Base-by-base conservation (phyloP, 768 basidiomycete genomes). In the Mycena haematopus region DNA sequence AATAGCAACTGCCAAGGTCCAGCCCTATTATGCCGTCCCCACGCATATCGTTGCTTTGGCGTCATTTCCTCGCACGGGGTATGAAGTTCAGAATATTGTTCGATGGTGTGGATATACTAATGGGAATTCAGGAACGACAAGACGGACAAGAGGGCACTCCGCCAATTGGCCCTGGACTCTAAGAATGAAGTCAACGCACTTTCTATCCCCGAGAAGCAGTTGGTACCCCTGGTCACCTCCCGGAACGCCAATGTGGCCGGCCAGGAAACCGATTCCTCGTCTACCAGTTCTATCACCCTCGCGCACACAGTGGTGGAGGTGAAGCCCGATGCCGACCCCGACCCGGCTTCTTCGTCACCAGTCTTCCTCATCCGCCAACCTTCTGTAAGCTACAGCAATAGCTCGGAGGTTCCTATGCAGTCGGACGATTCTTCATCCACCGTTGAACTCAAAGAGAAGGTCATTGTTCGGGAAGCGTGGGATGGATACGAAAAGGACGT, bases 1-100 rank as follows among this genome's bases (percentile, higher is more conserved):
- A 58, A 71, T 72, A 33, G 80, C 80, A n/a, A 75, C 81, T 2
- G 75, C 80, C n/a, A 79, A 82, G 60, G 74, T 83, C 2, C 84
- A 84, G 66, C 85, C 86, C 6, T 84, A 86, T 69, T 87, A 87
- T 68, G 86, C 85, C 11, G 82, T 86, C 7, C 85, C 86, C 9
- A 77, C 79, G 5, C 77, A 77, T 35, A 78, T 79, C 60, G 44
- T 83, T 36, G 70, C 75, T 3, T 72, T 86, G 52, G 76, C 76
- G 21, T 72, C 75, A 38, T 82, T 87, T 67, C 85, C 86, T 9
- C 79, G 81, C 66, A 88, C 86, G 24, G 64, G 76, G 83, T 84
- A 70, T 63, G 82, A 69, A 36, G 15, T 57, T 58, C 27, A 29
- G n/a, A 31, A 50, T 15, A n/a, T 42, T 51, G 29, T 19, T 52